Evolutionary conservation across 2,329 filamentous ascomycete genomes (phyloP), one percentile per base, ranked within the genome.

Genomic region (Aspergillus versicolor): DNA sequence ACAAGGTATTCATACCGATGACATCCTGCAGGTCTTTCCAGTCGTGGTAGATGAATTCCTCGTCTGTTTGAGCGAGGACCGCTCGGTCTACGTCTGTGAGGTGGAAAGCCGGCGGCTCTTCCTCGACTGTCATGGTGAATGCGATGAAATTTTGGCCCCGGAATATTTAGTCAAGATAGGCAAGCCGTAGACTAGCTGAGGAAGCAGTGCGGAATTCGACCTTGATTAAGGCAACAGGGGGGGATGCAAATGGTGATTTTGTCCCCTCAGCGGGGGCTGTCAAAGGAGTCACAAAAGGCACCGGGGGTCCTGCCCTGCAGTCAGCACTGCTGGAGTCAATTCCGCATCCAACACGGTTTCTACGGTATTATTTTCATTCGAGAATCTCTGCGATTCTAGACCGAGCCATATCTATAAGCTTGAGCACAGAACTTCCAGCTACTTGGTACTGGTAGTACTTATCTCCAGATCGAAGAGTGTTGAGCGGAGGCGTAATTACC

Each of bases 1-100:
- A 30, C 8, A 37, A 40, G 27, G 50, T 30, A 53, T 17, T 66
- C 72, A 61, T 71, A 83, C 81, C 76, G 65, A 84, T 81, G 63
- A 83, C 81, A 37, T 75, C 65, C 61, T 77, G 77, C 22, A 84
- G 69, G 41, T 83, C 75, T 9, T 79, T 73, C 82, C 82, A 84
- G 53, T 78, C 77, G 49, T 81, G 81, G 38, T 73, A 72, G 45
- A 79, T 66, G 62, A 79, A 84, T 53, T 83, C 77, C 57, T 82
- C 80, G 63, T 84, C 82, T 49, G 71, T 80, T 59, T 78, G 79
- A 3, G 79, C 70, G 15, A 84, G 72, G 24, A 82, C 69, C 54
- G 77, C 67, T 32, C 75, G 77, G 66, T 84, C 82, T 52, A 77
- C 70, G 40, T 75, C 73, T 4, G 79, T 84, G 41, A 84, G 73